These are phyloP conservation scores for Leccinum variicolor DNA, from an alignment of 768 basidiomycete species.

Conservation along the genomic window DNA sequence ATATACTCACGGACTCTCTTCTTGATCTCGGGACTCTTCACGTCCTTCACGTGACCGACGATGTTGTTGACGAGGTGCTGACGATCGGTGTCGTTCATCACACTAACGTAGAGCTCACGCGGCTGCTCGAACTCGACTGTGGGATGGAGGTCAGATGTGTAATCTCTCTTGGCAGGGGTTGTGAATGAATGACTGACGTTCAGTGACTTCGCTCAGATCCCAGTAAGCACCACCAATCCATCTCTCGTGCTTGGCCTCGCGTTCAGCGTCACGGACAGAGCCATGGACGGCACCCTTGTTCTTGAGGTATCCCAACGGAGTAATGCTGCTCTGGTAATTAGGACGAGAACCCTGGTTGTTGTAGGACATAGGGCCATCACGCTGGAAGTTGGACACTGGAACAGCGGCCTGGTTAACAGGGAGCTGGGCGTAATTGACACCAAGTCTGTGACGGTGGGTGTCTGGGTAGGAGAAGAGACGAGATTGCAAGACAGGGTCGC, in stretches of 20 bases:
- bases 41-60: conserved; percentile 55
- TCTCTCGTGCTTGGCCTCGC: conserved; percentile 58
- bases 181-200: conserved; percentile 53
- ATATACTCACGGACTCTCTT: conserved; percentile 58
- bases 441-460: conserved; percentile 83
- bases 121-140: conserved; percentile 86
- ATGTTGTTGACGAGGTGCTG: conserved; percentile 67
- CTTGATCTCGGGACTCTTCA: conserved; percentile 60
- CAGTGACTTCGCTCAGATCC: conserved; percentile 71
- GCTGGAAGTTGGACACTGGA: conserved; percentile 88
- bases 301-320: conserved; percentile 62
- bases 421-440: conserved; percentile 77
- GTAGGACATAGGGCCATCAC: conserved; percentile 69
- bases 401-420: conserved; percentile 80
- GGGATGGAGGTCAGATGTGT: background rate
- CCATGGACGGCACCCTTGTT: conserved; percentile 46
- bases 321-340: conserved; percentile 81
- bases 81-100: conserved; percentile 60
- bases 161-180: background rate
- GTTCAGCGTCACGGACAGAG: conserved; percentile 35
- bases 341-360: conserved; percentile 81
- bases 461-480: conserved; percentile 95
- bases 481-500: conserved; percentile 91
- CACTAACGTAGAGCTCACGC: conserved; percentile 61
- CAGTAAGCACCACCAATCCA: conserved; percentile 69